phyloP scores from a whole-genome alignment of 495 filamentous ascomycete species.

The Pyrenula massariospora region DNA sequence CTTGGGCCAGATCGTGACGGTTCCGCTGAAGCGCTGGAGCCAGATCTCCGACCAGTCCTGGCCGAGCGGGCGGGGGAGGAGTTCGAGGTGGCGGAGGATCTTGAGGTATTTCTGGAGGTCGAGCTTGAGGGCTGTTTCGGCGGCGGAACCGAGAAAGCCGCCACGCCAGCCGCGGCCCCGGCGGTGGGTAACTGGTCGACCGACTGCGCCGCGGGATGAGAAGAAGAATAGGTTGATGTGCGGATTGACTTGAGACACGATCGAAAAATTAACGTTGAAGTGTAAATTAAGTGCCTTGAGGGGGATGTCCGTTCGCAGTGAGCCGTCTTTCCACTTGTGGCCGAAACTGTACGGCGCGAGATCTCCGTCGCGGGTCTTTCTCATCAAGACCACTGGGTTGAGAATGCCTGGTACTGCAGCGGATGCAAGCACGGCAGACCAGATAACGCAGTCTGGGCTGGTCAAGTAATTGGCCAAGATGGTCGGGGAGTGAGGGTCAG shows the following conservation, averaged over 20 bases:
- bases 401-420: conserved; percentile 93
- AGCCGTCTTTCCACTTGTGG: conserved; percentile 98
- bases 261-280: conserved; percentile 96
- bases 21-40: conserved; percentile 89
- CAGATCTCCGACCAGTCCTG: conserved; percentile 96
- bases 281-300: conserved; percentile 86
- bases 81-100: conserved; percentile 80
- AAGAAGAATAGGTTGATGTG: conserved; percentile 99
- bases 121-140: conserved; percentile 89
- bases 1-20: conserved; percentile 91
- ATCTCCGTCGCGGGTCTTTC: conserved; percentile 65
- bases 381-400: conserved; percentile 95
- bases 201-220: conserved; percentile 80
- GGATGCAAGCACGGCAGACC: conserved; percentile 91
- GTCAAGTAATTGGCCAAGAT: conserved; percentile 92
- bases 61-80: conserved; percentile 79
- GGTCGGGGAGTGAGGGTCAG: conserved; percentile 85
- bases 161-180: conserved; percentile 91
- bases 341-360: conserved; percentile 83
- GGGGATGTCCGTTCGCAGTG: conserved; percentile 86
- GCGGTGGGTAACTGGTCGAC: conserved; percentile 87
- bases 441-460: conserved; percentile 91
- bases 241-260: conserved; percentile 93
- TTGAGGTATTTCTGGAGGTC: conserved; percentile 96
- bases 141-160: conserved; percentile 81